Percentiles rank a stretch among this genome's conserved stretches.
These are phyloP conservation scores for Blastobotrys raffinosifermentans DNA, from an alignment of 1,139 yeast species.

Conservation along the genomic window DNA sequence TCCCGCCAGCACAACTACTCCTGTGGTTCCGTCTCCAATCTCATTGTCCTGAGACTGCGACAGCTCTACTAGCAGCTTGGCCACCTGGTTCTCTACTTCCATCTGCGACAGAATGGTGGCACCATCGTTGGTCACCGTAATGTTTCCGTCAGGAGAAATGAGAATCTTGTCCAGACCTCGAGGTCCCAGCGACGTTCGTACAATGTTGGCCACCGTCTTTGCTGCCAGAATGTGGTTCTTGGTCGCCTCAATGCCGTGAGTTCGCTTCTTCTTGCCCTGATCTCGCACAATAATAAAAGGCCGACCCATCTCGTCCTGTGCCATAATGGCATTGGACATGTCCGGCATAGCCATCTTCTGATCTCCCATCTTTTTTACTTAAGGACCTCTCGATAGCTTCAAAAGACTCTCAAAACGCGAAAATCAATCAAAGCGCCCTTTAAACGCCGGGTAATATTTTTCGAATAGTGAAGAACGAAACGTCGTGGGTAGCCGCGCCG, in stretches of 20 bases:
- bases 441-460: too few species aligned
- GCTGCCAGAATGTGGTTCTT: conserved; percentile 93
- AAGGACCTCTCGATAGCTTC: too few species aligned
- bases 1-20: conserved; percentile 95
- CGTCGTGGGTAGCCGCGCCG: too few species aligned
- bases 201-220: conserved; percentile 86
- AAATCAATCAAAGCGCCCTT: too few species aligned
- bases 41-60: conserved; percentile 97
- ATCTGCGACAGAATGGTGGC: conserved; percentile 94
- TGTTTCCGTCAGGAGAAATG: conserved; percentile 92
- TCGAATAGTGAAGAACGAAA: too few species aligned
- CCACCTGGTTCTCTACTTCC: conserved; percentile 95
- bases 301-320: conserved; percentile 98
- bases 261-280: conserved; percentile 88
- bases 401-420: too few species aligned
- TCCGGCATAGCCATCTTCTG: conserved; percentile 74
- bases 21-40: conserved; percentile 99
- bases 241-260: conserved; percentile 92
- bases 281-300: conserved; percentile 97
- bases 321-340: conserved; percentile 94
- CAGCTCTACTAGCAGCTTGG: conserved; percentile 88
- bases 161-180: conserved; percentile 96
- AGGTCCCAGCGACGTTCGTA: conserved; percentile 92
- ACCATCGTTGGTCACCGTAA: conserved; percentile 97
- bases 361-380: too few species aligned